Evolutionary conservation across 169 alveolate genomes (phyloP), one percentile per base, ranked within the genome.

Genomic region (Plasmodium gaboni): DNA sequence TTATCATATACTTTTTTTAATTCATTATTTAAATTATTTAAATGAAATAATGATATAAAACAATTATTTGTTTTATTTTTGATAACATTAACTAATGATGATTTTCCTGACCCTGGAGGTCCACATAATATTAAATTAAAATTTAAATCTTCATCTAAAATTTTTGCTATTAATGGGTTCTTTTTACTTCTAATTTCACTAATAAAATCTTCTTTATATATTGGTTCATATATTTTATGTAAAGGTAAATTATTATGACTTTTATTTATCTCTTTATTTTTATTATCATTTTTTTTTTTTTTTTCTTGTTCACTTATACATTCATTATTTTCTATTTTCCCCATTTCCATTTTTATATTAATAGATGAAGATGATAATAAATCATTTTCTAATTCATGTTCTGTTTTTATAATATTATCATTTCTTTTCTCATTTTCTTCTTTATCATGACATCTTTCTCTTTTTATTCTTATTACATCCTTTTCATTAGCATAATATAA

Each of bases 51-150:
- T 2, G 78, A 67, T 59, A 67, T 68, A 60, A 80, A 80, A 46
- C 55, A 67, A 80, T 80, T 48, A 44, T 51, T 67, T 5, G 90
- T 80, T 80, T 80, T 80, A 80, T 80, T 80, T 69, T 67, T 80
- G 28, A 94, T 72, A 8, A 94, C 95, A 76, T 91, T 74, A 6
- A 94, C 93, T 59, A 94, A 61, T 2, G 94, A 78, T 8, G 96
- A 88, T 69, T 94, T 94, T 12, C 96, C 96, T 13, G 93, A 93
- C 1, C 96, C 96, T 59, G 96, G 88, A 2, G 96, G 96, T 13
- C 96, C 96, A 48, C 95, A 94, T 26, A 94, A 48, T 55, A 94
- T 67, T 72, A 94, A 86, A 80, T 68, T 80, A 67, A 80, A 80
- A 80, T 80, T 68, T 67, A 80, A 53, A 48, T 80, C 90, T 67